These are phyloP conservation scores for Pichia sp. DNA, from an alignment of 1,139 yeast species.

Conservation along the genomic window DNA sequence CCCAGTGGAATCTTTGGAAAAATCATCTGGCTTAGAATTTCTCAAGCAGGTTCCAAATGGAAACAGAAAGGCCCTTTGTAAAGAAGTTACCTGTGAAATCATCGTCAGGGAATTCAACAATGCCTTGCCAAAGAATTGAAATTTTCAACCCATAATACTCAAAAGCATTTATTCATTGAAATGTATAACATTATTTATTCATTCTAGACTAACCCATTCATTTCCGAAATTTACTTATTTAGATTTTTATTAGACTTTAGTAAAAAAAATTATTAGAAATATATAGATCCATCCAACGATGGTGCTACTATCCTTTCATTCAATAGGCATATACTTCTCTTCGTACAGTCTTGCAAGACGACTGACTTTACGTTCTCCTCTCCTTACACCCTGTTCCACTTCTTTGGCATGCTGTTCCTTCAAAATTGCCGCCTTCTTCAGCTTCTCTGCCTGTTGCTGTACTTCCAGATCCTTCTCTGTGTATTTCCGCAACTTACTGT, in stretches of 20 bases:
- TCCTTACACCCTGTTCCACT: constrained; percentile 17
- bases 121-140: constrained; percentile 20
- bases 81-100: constrained; percentile 74
- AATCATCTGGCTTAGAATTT: constrained; percentile 79
- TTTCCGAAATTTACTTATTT: constrained; percentile 4
- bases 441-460: constrained; percentile 23
- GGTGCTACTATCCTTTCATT: constrained; percentile 4
- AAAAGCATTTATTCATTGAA: not conserved
- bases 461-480: constrained; percentile 31
- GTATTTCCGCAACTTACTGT: constrained; percentile 28
- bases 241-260: not conserved
- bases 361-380: constrained; percentile 46
- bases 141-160: not conserved
- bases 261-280: not conserved
- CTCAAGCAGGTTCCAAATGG: constrained; percentile 61
- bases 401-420: constrained; percentile 18
- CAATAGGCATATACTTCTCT: constrained; percentile 37
- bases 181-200: not conserved
- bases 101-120: constrained; percentile 74
- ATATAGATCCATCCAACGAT: not conserved
- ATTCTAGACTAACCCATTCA: not conserved
- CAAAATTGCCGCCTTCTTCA: constrained; percentile 8
- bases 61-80: constrained; percentile 67
- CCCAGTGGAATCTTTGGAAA: constrained; percentile 85
- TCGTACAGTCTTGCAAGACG: constrained; percentile 50